Conservation (phyloP, 257 asterid species). For the Agastache rugosa region DNA sequence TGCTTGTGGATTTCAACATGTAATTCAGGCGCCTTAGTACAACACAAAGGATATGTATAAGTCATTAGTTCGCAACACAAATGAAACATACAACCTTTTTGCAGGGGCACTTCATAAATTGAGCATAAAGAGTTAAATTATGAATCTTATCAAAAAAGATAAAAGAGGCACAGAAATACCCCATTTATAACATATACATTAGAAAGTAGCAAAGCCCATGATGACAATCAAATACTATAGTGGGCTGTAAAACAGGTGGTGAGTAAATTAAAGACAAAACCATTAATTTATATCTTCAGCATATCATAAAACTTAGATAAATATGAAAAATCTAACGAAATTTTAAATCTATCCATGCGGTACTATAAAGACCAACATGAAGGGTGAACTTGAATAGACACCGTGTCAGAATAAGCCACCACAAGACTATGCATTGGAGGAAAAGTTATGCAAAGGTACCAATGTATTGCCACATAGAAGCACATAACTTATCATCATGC, state of each 20-base stretch:
- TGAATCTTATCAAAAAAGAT: neutral
- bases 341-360: neutral
- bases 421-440: neutral
- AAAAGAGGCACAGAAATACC: neutral
- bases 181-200: neutral
- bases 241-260: neutral
- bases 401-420: neutral
- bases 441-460: neutral
- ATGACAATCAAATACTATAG: neutral
- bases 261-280: slow-evolving; percentile 16
- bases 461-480: neutral
- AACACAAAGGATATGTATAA: slow-evolving; percentile 25
- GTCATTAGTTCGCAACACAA: neutral
- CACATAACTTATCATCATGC: slow-evolving; percentile 7
- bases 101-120: neutral
- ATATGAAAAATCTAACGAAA: neutral
- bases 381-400: slow-evolving; percentile 5
- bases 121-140: neutral
- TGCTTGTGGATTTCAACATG: slow-evolving; percentile 87
- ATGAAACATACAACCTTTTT: neutral
- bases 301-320: neutral
- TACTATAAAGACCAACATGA: neutral
- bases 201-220: slow-evolving; percentile 4
- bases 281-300: slow-evolving; percentile 1
- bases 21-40: slow-evolving; percentile 76